Base-by-base conservation (phyloP, 1,284 basidiomycete species). In the Psilocybe mexicana region DNA sequence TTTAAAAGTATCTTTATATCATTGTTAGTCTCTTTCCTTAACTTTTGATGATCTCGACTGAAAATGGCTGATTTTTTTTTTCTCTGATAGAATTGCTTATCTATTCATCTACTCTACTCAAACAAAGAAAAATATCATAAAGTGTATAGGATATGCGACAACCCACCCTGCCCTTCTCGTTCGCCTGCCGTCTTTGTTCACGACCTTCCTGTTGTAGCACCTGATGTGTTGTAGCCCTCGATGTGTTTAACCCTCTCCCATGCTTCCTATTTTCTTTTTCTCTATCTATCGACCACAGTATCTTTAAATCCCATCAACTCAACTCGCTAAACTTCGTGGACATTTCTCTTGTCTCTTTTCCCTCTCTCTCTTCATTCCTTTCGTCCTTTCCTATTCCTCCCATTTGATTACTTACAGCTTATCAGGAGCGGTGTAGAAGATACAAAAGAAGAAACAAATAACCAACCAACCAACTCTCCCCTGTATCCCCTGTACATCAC, bases 1-100 rank as follows among this genome's bases (percentile, higher is more conserved):
- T 30, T 38, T 24, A 61, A 66, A 67, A 68, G 62, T 68, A 64
- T 49, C 42, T 36, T 18, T 24, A 52, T 52, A 65, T 63, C 58
- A 61, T 68, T 67, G 65, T 66, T 43, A 52, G 65, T 60, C 33
- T 10, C 38, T 33, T 43, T 18, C 14, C 24, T 51, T 55, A 3
- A 18, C 30, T 25, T 28, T 50, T 56, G 25, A 28, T 52, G 33
- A 45, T 25, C 30, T n/a, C 38, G 0, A 2, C 44, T 26, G 11
- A 35, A 36, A 25, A 40, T 30, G 12, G 35, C 38, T 62, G 28
- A 57, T 52, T 54, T n/a, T 30, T 28, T 24, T 44, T 47, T 18
- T 46, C 5, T 57, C 8, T 33, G 8, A 6, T 33, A 63, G 60
- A 66, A 65, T 61, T 51, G 54, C 57, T 35, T 62, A 66, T 66